Evolutionary conservation across 768 basidiomycete genomes (phyloP).

Genomic region (Dacryopinax spathularia): DNA sequence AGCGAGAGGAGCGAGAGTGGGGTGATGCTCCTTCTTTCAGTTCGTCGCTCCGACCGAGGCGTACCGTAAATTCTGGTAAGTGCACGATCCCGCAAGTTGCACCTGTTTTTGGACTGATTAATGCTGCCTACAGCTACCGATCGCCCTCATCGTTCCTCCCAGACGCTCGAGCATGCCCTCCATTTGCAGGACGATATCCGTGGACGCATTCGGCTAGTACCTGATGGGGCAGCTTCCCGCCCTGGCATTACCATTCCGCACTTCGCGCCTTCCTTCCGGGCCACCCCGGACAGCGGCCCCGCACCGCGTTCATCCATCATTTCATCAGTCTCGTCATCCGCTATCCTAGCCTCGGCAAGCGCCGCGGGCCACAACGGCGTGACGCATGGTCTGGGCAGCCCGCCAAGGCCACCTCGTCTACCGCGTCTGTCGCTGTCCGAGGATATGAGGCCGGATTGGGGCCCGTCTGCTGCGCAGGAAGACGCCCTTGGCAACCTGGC

Average conservation of each 20-base stretch:
- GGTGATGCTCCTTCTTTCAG: not conserved
- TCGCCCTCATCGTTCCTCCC: not conserved
- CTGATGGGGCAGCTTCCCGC: constrained; percentile 4
- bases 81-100: not conserved
- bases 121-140: not conserved
- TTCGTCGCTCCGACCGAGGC: not conserved
- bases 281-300: not conserved
- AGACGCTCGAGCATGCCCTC: not conserved
- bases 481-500: not conserved
- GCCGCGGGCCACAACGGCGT: not conserved
- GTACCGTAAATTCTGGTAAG: not conserved
- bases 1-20: not conserved
- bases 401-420: not conserved
- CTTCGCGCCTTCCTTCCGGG: not conserved
- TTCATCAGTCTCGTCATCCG: not conserved
- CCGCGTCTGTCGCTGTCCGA: not conserved
- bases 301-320: not conserved
- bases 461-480: constrained; percentile 2
- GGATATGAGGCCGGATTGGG: not conserved
- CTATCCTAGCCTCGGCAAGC: not conserved
- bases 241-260: not conserved
- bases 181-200: not conserved
- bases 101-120: not conserved
- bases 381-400: not conserved
- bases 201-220: not conserved